Percentiles rank a stretch among this genome's conserved stretches.
These are phyloP conservation scores for Astragalus membranaceus DNA, from an alignment of 306 rosid genomes.

Conservation along the genomic window DNA sequence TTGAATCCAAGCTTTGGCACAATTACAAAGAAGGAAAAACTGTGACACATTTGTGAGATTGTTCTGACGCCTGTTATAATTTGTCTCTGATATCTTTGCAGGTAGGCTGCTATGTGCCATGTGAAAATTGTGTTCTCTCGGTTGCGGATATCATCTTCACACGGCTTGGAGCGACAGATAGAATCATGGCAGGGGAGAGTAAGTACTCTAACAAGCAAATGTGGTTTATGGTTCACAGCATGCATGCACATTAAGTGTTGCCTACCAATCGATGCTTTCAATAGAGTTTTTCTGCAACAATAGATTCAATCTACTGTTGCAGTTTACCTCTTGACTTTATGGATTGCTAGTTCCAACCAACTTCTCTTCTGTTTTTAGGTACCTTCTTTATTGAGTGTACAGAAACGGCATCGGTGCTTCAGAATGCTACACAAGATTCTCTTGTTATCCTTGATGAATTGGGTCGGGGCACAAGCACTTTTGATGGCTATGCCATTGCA, in stretches of 20 bases:
- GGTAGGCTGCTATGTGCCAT: slow-evolving; percentile 94
- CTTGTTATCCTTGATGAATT: slow-evolving; percentile 89
- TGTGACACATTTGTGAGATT: neutral
- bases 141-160: slow-evolving; percentile 87
- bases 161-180: slow-evolving; percentile 95
- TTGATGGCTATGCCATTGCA: slow-evolving; percentile 98
- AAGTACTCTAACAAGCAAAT: slow-evolving; percentile 30
- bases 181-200: slow-evolving; percentile 99
- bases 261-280: neutral
- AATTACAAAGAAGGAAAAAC: neutral
- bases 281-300: neutral
- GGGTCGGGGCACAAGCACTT: slow-evolving; percentile 98
- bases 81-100: slow-evolving; percentile 38
- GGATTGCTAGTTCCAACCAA: neutral
- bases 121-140: slow-evolving; percentile 65
- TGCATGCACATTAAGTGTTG: neutral
- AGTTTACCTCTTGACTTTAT: slow-evolving; percentile 8
- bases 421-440: slow-evolving; percentile 82
- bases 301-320: neutral
- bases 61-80: neutral
- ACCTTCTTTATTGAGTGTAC: slow-evolving; percentile 93
- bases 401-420: slow-evolving; percentile 91
- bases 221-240: neutral
- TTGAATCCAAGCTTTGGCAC: neutral
- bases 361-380: slow-evolving; percentile 40